Base-by-base conservation (phyloP, 345 rosid species). In the Eucalyptus polyanthemos region DNA sequence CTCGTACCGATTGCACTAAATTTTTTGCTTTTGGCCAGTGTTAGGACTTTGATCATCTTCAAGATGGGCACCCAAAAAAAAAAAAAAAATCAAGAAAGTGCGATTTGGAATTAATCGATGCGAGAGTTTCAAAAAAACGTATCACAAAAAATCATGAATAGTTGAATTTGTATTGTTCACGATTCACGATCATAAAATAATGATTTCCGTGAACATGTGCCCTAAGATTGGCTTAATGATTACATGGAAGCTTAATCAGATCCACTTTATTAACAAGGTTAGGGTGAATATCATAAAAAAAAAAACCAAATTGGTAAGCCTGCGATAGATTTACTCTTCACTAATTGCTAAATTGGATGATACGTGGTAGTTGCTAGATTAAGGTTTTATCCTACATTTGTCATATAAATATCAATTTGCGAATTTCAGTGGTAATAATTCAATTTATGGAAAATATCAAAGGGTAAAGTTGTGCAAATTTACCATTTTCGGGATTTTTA, bases 401-500 rank as follows among this genome's bases (percentile, higher is more conserved):
- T 53, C 5, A 53, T 1, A 21, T 53, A 1, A 21, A 53, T 53
- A 53, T 53, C 4, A 53, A 53, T 53, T 53, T 53, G 25, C 0
- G 5, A 53, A 53, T 53, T 19, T 53, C 4, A 0, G 0, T 19
- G 1, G 25, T 21, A 53, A 53, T 21, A 53, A 21, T 19, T 53
- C 58, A 53, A 53, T 53, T 8, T 53, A 53, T 0, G 1, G 24
- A 53, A 53, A 53, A 53, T 8, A 53, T 21, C 0, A 2, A 0
- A 53, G 1, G 58, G 58, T 0, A 53, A 8, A 53, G 4, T 53
- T 53, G 58, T 19, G 2, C 58, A 21, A 53, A 53, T 53, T 53
- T 53, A 8, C 5, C 11, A 53, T 53, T 53, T 53, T 53, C 0
- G 0, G 2, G 58, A 7, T 53, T 3, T 53, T 53, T 53, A 0